Evolutionary conservation across 1,284 basidiomycete genomes (phyloP), one percentile per base, ranked within the genome.

Genomic region (Pseudozyma thailandica): DNA sequence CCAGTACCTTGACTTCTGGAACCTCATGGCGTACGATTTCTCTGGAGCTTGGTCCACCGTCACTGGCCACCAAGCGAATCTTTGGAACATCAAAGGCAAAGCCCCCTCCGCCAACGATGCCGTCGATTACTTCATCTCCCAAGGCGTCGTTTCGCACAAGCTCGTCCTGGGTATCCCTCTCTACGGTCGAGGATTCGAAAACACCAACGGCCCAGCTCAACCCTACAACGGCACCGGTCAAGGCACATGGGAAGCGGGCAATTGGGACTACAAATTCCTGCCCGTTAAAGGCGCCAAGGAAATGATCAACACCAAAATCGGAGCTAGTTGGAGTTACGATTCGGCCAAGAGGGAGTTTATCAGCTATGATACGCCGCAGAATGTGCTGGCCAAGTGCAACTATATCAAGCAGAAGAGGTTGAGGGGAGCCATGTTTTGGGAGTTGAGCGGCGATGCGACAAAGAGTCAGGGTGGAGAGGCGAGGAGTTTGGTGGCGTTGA

Each of bases 211-310:
- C 0, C 87, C 92, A 33, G 91, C 92, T 8, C 81, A 87, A 45
- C 83, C 91, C 1, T 97, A 90, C 85, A 87, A 82, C 45, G 91
- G 92, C 30, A 87, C 92, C 55, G 92, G 92, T 3, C 88, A 90
- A 30, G 90, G 90, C 10, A 89, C 89, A 0, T 88, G 87, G 72
- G 87, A 91, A 80, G 83, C 60, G 63, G 85, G 84, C 38, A 60
- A 77, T 20, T 83, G 76, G 68, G 89, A 91, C 43, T 93, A 94
- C 86, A 90, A 89, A 58, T 64, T 87, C 2, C 86, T 93, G 2
- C 92, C 92, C 0, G 85, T 90, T 3, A 89, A 90, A 1, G 88
- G 87, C 4, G 86, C 91, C 12, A 84, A 88, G 48, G 79, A 89
- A 18, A 85, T 88, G 76, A 89, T 91, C 80, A 91, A 95, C 82